Evolutionary conservation across 306 rosid genomes (phyloP).

Genomic region (Cucumis melo): DNA sequence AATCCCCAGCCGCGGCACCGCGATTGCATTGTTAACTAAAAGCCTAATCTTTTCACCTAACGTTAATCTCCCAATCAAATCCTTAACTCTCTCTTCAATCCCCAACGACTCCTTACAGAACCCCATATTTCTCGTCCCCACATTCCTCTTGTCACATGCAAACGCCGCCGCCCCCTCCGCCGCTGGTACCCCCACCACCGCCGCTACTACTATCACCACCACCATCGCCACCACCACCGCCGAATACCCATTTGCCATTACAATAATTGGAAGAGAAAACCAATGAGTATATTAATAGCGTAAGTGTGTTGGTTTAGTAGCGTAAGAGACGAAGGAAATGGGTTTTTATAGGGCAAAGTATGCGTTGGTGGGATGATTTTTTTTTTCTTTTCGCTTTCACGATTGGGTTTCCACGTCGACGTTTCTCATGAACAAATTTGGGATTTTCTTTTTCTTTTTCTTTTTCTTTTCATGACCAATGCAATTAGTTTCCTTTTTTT

Average conservation of each 20-base stretch:
- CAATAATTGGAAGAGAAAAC: not conserved
- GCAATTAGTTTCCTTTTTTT: no score
- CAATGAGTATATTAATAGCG: no score
- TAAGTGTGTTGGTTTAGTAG: not conserved
- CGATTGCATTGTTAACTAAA: conserved; percentile 67
- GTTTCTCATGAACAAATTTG: not conserved
- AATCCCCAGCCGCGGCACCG: conserved; percentile 63
- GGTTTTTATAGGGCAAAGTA: not conserved
- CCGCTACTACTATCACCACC: not conserved
- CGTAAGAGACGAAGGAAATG: not conserved
- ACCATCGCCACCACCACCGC: not conserved
- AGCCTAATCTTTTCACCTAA: conserved; percentile 60
- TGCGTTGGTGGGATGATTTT: not conserved
- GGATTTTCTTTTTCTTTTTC: not conserved
- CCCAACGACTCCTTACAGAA: conserved; percentile 37
- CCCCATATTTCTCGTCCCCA: conserved; percentile 30
- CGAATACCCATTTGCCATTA: not conserved
- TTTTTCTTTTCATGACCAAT: no score
- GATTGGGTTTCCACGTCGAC: not conserved
- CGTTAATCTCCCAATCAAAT: conserved; percentile 64
- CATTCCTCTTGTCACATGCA: conserved; percentile 70
- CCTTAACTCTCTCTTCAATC: conserved; percentile 41
- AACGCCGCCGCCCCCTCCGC: conserved; percentile 20
- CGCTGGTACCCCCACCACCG: not conserved
- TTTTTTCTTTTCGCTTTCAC: not conserved